These are phyloP conservation scores for Kingdonia uniflora DNA, from an alignment of 164 flowering plant species.

Conservation along the genomic window DNA sequence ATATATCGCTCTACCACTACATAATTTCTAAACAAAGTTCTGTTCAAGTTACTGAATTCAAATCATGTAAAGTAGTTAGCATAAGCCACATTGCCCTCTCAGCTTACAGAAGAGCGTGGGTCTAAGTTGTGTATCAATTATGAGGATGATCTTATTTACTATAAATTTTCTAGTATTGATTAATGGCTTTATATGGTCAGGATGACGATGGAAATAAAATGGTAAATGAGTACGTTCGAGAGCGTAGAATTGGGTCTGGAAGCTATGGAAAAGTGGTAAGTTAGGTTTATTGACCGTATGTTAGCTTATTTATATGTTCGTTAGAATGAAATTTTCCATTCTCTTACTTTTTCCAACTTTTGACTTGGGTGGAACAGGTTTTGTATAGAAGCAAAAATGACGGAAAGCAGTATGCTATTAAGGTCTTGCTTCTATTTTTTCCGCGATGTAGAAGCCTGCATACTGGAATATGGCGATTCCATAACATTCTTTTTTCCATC, in stretches of 20 bases:
- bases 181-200: slow-evolving; percentile 18
- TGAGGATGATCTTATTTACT: no score
- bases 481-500: no score
- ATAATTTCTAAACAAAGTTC: no score
- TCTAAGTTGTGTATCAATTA: no score
- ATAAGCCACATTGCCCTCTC: no score
- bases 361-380: slow-evolving; percentile 45
- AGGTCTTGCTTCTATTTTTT: slow-evolving; percentile 32
- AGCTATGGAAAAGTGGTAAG: slow-evolving; percentile 99
- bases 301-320: not conserved
- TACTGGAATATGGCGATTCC: no score
- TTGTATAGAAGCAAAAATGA: slow-evolving; percentile 57
- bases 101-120: no score
- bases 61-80: no score
- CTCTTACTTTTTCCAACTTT: no score
- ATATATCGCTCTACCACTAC: no score
- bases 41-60: no score
- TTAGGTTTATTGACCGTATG: not conserved
- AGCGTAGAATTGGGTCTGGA: slow-evolving; percentile 76
- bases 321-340: not conserved
- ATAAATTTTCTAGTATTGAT: no score
- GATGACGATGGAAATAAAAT: slow-evolving; percentile 89
- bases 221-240: slow-evolving; percentile 84
- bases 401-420: slow-evolving; percentile 82
- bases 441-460: not conserved